Evolutionary conservation across 495 filamentous ascomycete species (phyloP).

Genomic region (Choiromyces venosus): DNA sequence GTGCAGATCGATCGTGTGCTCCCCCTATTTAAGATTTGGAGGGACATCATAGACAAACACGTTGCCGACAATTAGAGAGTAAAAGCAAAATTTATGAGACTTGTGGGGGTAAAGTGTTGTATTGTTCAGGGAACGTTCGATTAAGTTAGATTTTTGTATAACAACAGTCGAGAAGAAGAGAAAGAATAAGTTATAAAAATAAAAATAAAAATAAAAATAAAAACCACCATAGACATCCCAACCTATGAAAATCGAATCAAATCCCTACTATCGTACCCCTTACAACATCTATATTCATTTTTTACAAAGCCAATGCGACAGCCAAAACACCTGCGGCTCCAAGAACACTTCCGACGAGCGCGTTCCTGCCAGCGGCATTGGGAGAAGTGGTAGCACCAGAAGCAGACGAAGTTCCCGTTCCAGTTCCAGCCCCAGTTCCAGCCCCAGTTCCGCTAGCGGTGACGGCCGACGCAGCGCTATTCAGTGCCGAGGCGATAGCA

Average conservation of each 20-base stretch:
- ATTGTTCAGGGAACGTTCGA: neutral
- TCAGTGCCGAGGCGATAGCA: conserved; percentile 12
- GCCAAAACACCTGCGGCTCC: conserved; percentile 26
- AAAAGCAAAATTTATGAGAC: too few relatives aligned
- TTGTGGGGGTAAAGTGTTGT: neutral
- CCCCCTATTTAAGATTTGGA: too few relatives aligned
- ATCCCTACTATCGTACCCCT: neutral
- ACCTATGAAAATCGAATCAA: neutral
- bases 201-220: neutral
- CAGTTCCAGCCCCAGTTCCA: neutral
- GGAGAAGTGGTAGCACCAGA: neutral
- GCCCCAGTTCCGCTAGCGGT: neutral
- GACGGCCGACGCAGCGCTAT: conserved; percentile 11
- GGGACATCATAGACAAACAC: too few relatives aligned
- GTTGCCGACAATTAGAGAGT: too few relatives aligned
- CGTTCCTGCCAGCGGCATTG: conserved; percentile 11
- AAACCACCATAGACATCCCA: neutral
- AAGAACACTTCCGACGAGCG: conserved; percentile 16
- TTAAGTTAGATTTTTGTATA: neutral
- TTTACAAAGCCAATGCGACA: conserved; percentile 26
- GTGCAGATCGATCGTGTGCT: too few relatives aligned
- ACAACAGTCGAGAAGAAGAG: too few relatives aligned
- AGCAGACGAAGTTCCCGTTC: neutral
- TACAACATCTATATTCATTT: neutral
- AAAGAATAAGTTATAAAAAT: too few relatives aligned